Percentiles rank a stretch among this genome's conserved stretches.
These are phyloP conservation scores for Keithomyces neogunnii DNA, from an alignment of 2,329 filamentous ascomycete species.

Conservation along the genomic window DNA sequence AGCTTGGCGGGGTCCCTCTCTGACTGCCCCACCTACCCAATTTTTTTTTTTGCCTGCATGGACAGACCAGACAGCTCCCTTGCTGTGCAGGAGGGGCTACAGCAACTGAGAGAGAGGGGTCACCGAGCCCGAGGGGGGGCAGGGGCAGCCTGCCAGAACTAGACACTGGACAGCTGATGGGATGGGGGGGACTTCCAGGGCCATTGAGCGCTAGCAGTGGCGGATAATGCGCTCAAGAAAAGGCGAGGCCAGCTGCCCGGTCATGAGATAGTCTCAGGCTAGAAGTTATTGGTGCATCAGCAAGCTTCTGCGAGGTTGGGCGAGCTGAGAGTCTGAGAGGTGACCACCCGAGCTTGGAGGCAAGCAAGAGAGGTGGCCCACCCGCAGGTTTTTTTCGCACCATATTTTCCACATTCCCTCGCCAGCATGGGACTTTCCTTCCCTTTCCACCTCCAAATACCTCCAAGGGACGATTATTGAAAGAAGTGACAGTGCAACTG, in stretches of 20 bases:
- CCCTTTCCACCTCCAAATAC: conserved; percentile 14
- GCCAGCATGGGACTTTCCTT: conserved; percentile 17
- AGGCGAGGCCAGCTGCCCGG: no score
- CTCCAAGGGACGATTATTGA: conserved; percentile 27
- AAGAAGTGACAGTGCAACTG: conserved; percentile 33
- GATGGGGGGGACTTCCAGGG: no score
- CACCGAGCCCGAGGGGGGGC: background rate
- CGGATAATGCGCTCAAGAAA: no score
- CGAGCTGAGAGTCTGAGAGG: background rate
- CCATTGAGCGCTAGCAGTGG: no score
- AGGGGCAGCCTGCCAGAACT: no score
- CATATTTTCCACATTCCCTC: conserved; percentile 9
- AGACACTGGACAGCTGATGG: no score
- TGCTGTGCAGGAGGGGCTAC: no score
- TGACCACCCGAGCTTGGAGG: background rate
- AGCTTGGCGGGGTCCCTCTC: conserved; percentile 3
- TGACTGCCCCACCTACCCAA: conserved; percentile 14
- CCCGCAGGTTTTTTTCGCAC: conserved; percentile 6
- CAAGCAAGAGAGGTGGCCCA: background rate
- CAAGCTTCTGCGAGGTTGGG: no score
- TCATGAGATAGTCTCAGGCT: no score
- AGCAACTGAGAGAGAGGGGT: background rate
- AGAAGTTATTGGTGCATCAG: no score
- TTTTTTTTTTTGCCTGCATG: conserved; percentile 10
- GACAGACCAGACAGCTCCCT: background rate